Base-by-base conservation (phyloP, 2,329 filamentous ascomycete genomes). In the Cercospora sp. region DNA sequence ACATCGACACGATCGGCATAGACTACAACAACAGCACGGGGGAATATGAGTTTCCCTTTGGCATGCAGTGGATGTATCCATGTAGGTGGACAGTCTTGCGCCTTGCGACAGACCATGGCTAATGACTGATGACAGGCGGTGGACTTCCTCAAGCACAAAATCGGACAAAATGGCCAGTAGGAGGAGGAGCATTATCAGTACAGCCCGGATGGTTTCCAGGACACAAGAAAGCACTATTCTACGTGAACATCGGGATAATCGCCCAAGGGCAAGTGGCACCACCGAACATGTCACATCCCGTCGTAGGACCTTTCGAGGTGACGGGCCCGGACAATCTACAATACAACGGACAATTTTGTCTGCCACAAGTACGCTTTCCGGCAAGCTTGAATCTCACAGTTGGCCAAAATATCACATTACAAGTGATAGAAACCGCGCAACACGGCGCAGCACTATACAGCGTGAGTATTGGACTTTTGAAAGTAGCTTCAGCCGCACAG, bases 201-300 rank as follows among this genome's bases (percentile, higher is more conserved):
- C 94, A 98, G 78, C 95, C 95, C 0, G 95, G 94, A 76, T 98
- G 95, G 95, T 97, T 97, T 84, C 89, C 90, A 67, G 95, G 95
- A 71, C 95, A 98, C 79, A 80, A 87, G 40, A 90, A 88, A 5
- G 94, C 93, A 18, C 87, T 93, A 74, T 86, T 97, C 78, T 97
- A 97, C 82, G 84, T 98, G 81, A 98, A 98, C 83, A 85, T 98
- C 65, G 95, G 95, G 72, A 88, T 94, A 72, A 93, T 71, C 16
- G 74, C 72, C 4, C 67, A 68, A 1, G 77, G 76, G 16, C 37
- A 73, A 16, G n/a, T 58, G 1, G 88, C 91, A 7, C 94, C 95
- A 0, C 80, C 82, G 6, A 98, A 98, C 84, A 96, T 96, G 90
- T 96, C 92, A 71, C 88, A 91, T 78, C 84, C 88, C 24, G 95